Evolutionary conservation across 2,329 filamentous ascomycete species (phyloP), one percentile per base, ranked within the genome.

Genomic region (Parastagonospora nodorum): DNA sequence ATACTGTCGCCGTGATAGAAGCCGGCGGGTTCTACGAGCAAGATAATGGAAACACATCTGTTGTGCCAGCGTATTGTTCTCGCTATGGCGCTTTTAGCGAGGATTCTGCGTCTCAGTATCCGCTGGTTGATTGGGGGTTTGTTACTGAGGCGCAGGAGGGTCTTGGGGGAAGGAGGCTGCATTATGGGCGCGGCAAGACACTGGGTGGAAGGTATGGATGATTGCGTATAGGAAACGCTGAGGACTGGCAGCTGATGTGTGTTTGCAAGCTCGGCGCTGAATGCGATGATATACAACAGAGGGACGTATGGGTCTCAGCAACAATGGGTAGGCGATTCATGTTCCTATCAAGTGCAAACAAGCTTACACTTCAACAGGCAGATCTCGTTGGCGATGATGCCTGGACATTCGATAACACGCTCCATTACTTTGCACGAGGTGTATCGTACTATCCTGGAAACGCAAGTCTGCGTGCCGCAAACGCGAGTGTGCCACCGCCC

Each of bases 11-110:
- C 8, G 50, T 68, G n/a, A 53, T 69, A 31, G 64, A 69, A 56
- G 65, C 67, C 1, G 67, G 68, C 1, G 39, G 24, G 10, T 70
- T 67, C 46, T 68, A 68, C 42, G 61, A 71, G 37, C 29, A 65
- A n/a, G 32, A 14, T 36, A 65, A 66, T 40, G 57, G 59, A 4
- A 67, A 67, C 37, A 35, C 41, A 7, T 59, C 53, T n/a, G 48
- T 58, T 29, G 57, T 69, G 11, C 66, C 65, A 2, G 45, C 42
- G 1, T 58, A 48, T 16, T 58, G 49, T 14, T 48, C 52, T 2
- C 47, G 44, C 1, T 58, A 48, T 16, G 60, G 49, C n/a, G 51
- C 52, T 2, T 58, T 57, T 30, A 31, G 33, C 4, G 49, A n/a
- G 19, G 45, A 51, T 8, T 29, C 28, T n/a, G 61, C 68, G 42